Base-by-base conservation (phyloP, 2,329 filamentous ascomycete species). In the Aspergillus texensis region DNA sequence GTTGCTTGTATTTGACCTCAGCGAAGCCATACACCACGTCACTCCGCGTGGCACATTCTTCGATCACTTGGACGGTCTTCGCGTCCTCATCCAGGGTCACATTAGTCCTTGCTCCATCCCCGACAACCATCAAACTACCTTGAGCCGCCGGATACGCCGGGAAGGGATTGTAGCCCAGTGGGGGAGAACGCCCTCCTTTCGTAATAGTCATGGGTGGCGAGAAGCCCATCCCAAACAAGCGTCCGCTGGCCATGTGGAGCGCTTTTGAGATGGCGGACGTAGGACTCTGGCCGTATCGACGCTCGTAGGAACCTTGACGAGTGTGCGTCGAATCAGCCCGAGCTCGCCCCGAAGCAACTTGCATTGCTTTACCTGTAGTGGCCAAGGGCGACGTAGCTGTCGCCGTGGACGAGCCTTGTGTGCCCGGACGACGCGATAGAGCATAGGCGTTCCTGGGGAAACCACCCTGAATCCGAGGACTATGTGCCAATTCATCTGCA, bases 21-120 rank as follows among this genome's bases (percentile, higher is more conserved):
- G 95, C 95, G 78, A 99, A 98, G 3, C 94, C 94, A 76, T 94
- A 99, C 3, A 99, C 94, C 53, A 97, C 95, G 76, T 99, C 94
- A 74, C 94, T 97, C 45, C 94, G 86, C 36, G 93, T 95, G 1
- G 95, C 95, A 67, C 92, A 90, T 71, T 98, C 94, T 76, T 99
- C 94, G 62, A 98, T 93, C 52, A 88, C 86, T 72, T 93, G 90
- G 2, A 94, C 88, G 46, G 91, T 89, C 67, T 87, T 88, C 19
- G 85, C 83, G 74, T 98, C 95, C 73, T 97, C 94, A 67, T 97
- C 93, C 24, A 88, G 80, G 3, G 85, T 84, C 4, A 81, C 78
- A 41, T 82, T 84, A 24, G 85, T 83, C 72, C 87, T 91, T 12
- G 85, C 86, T 60, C 90, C 89, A 65, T 88, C 87, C 8, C 83